phyloP scores from a whole-genome alignment of 139 green algal genomes.

The Chlamydomonas sphaeroides region DNA sequence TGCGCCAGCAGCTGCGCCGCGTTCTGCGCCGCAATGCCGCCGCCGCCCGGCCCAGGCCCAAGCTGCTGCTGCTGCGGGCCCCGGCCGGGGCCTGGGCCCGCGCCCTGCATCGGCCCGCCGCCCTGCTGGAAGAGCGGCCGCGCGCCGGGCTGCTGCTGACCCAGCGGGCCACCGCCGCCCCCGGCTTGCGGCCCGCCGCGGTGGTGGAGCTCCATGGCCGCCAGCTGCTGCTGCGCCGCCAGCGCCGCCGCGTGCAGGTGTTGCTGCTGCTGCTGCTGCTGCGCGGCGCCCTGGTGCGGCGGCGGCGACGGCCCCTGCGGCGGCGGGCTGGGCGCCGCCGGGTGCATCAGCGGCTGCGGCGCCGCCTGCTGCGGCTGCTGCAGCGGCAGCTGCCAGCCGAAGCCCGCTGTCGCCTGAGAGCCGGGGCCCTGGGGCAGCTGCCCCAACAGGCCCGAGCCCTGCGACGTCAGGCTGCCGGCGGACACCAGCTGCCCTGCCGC shows the following conservation, averaged over 20 bases:
- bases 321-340: not conserved
- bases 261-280: not conserved
- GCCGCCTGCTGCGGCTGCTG: not conserved
- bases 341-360: not conserved
- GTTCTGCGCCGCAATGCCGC: slow-evolving; percentile 12
- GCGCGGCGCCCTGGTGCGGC: not conserved
- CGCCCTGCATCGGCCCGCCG: not conserved
- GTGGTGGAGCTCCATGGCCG: no score
- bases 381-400: slow-evolving; percentile 36
- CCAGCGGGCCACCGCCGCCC: not conserved
- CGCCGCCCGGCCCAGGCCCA: not conserved
- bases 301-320: not conserved
- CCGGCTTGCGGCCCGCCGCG: no score
- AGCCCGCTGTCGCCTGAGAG: slow-evolving; percentile 23
- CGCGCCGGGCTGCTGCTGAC: not conserved
- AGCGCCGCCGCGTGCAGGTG: not conserved
- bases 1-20: slow-evolving; percentile 31
- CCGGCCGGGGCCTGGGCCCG: not conserved
- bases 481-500: not conserved
- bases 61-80: not conserved
- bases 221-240: not conserved
- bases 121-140: not conserved
- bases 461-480: slow-evolving; percentile 18
- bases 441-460: slow-evolving; percentile 3
- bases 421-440: not conserved